A percentile compares a stretch with the other conserved stretches of the same genome.
phyloP scores from a whole-genome alignment of 2,329 filamentous ascomycete genomes.

The Tolypocladium paradoxum region DNA sequence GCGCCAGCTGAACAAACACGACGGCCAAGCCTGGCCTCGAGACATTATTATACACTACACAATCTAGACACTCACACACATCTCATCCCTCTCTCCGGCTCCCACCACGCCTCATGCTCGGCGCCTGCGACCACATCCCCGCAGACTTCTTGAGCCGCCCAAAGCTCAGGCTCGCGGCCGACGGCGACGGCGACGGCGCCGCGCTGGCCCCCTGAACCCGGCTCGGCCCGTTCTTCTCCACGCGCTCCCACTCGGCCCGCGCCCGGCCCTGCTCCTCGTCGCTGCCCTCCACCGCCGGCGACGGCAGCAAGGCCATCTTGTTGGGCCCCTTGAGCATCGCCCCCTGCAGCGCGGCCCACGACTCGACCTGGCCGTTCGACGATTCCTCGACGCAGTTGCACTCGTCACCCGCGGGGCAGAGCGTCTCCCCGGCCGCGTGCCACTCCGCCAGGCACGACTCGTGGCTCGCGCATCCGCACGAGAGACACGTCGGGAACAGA shows the following conservation, averaged over 20 bases:
- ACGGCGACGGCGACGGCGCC: conserved; percentile 16
- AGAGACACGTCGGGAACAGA: conserved; percentile 49
- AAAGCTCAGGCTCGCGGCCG: conserved; percentile 34
- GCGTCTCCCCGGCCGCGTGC: conserved; percentile 43
- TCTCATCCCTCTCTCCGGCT: conserved; percentile 11
- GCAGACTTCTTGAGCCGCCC: conserved; percentile 39
- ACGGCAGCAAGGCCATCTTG: conserved; percentile 14
- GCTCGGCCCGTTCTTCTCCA: conserved; percentile 12
- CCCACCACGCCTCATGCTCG: conserved; percentile 26
- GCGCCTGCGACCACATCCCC: conserved; percentile 32
- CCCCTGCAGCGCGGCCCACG: conserved; percentile 40
- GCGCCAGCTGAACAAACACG: neutral
- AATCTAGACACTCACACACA: neutral
- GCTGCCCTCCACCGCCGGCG: conserved; percentile 14
- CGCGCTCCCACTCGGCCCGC: conserved; percentile 15
- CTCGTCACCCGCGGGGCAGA: conserved; percentile 54
- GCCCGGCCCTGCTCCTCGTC: conserved; percentile 16
- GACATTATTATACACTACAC: neutral
- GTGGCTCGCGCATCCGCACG: conserved; percentile 52
- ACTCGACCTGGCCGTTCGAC: conserved; percentile 45
- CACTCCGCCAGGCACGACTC: conserved; percentile 48
- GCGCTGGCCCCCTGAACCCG: conserved; percentile 9
- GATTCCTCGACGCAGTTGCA: conserved; percentile 51
- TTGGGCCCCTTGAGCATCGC: conserved; percentile 22
- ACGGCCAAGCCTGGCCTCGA: neutral